Evolutionary conservation across 2,329 filamentous ascomycete genomes (phyloP).

Genomic region (Ophiostoma novo-ulmi): DNA sequence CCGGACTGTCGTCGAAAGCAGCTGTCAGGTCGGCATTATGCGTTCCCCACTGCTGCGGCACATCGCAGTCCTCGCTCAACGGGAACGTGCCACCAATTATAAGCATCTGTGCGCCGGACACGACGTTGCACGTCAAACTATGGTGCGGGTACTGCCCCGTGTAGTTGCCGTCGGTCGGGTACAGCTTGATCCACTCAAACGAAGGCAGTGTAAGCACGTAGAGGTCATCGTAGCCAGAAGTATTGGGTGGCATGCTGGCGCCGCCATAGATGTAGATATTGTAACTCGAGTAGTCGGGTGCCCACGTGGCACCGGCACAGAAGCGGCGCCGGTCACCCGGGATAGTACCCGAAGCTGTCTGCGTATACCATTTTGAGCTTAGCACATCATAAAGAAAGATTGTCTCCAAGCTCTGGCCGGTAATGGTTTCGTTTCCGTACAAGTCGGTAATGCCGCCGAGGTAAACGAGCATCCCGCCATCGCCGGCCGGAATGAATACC

Average conservation of each 20-base stretch:
- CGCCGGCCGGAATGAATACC: conserved; percentile 55
- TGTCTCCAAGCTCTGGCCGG: conserved; percentile 43
- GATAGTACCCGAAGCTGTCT: conserved; percentile 50
- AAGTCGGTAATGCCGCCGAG: conserved; percentile 54
- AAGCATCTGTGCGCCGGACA: conserved; percentile 55
- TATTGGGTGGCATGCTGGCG: conserved; percentile 42
- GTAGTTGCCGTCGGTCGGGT: conserved; percentile 39
- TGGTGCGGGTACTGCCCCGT: conserved; percentile 46
- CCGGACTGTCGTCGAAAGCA: conserved; percentile 41
- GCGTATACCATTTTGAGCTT: conserved; percentile 55
- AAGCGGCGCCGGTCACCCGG: conserved; percentile 53
- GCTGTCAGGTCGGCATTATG: conserved; percentile 53
- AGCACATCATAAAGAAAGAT: conserved; percentile 58
- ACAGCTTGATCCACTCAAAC: conserved; percentile 59
- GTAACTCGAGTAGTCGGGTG: conserved; percentile 55
- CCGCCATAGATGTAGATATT: conserved; percentile 65
- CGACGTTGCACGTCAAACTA: conserved; percentile 54
- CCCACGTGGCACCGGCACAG: conserved; percentile 57
- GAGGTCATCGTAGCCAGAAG: conserved; percentile 54
- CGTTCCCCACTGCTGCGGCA: conserved; percentile 47
- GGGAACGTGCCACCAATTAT: conserved; percentile 58
- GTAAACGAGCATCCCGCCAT: conserved; percentile 56
- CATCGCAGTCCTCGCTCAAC: conserved; percentile 46
- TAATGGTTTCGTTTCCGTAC: conserved; percentile 44
- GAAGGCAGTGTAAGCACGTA: conserved; percentile 59